Conservation (phyloP, 345 rosid genomes). For the Corymbia maculata region DNA sequence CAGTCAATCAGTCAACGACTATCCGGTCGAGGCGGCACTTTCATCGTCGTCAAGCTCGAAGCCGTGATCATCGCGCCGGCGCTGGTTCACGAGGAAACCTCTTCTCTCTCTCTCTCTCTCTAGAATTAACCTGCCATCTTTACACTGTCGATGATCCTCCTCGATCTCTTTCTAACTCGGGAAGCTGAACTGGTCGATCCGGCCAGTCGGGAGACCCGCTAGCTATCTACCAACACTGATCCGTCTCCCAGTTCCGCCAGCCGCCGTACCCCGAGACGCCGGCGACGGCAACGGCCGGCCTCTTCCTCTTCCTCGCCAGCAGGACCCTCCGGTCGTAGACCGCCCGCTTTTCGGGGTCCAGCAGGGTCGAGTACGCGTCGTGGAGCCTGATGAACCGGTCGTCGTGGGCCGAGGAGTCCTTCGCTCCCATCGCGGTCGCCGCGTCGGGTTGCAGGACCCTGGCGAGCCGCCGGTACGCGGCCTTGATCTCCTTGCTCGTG, state of each 20-base stretch:
- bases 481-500: conserved; percentile 45
- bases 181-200: neutral
- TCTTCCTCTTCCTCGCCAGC: conserved; percentile 5
- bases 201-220: neutral
- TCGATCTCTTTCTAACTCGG: neutral
- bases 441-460: conserved; percentile 59
- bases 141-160: neutral
- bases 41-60: neutral
- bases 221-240: conserved; percentile 57
- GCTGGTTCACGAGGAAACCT: neutral
- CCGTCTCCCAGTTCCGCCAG: conserved; percentile 62
- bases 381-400: conserved; percentile 37
- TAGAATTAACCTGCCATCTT: neutral
- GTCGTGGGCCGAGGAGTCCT: neutral
- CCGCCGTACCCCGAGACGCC: conserved; percentile 11
- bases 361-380: conserved; percentile 57
- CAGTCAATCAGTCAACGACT: neutral
- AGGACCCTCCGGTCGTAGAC: conserved; percentile 37
- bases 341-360: conserved; percentile 53
- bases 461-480: conserved; percentile 54
- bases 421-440: too few relatives aligned
- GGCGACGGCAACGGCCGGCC: conserved; percentile 1
- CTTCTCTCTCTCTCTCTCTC: neutral
- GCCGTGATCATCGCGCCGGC: neutral
- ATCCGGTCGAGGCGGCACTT: neutral